Base-by-base conservation (phyloP, 768 basidiomycete genomes). In the Leccinum aurantiacum region DNA sequence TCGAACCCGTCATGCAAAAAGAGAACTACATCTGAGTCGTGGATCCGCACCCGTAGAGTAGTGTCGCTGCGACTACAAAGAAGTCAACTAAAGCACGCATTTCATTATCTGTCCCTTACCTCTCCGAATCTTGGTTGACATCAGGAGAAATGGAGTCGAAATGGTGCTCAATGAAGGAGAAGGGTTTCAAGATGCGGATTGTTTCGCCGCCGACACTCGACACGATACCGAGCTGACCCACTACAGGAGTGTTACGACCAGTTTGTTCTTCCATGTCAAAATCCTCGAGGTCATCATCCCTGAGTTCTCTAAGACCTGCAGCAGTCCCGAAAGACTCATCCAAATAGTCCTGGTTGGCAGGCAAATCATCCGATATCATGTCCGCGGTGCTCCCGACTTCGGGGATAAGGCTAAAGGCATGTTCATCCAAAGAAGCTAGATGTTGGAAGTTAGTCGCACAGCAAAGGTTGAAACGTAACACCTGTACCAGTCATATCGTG, bases 1-100 rank as follows among this genome's bases (percentile, higher is more conserved):
- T 99, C 97, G 67, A 95, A 99, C 2, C 97, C 97, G 58, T 95
- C 93, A 69, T 97, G 91, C 3, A 99, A 80, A 54, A 87, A 82
- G 24, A 98, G 67, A 1, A 82, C 82, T 52, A 90, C 72, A 63
- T 90, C 81, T 56, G 84, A 85, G 47, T 89, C 75, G 47, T 82
- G 78, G 5, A 92, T 66, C 25, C 85, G 80, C 58, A 90, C 67
- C 29, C 76, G 80, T n/a, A 86, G 60, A 25, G 71, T 77, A 8
- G 82, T 82, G 33, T 82, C 80, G 11, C 79, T 80, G 29, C 71
- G 65, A 49, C 82, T 85, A 55, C 5, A 37, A 53, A 38, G 47
- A 48, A 54, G 50, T 55, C 46, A 70, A 38, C 61, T 49, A 19
- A 47, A 61, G 22, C 3, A 24, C 14, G 19, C 31, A 53, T 51